phyloP scores from a whole-genome alignment of 225 moss, liverwort and hornwort species.

The Pseudisothecium myosuroides region DNA sequence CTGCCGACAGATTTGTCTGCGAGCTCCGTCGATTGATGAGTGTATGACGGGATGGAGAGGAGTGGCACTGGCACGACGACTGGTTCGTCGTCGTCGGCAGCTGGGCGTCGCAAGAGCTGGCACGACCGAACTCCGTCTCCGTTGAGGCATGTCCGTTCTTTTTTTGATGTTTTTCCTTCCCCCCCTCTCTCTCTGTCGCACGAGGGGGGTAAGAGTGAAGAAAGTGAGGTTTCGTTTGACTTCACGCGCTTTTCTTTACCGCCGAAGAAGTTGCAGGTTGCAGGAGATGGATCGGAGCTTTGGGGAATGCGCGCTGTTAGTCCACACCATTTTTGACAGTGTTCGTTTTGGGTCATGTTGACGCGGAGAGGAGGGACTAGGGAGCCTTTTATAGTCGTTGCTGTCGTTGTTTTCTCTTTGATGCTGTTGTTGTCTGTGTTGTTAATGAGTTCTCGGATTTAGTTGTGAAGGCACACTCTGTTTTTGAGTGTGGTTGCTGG shows the following conservation, averaged over 20 bases:
- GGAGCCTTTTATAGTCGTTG: neutral
- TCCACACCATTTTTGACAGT: neutral
- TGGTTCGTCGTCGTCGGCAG: neutral
- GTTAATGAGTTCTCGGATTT: neutral
- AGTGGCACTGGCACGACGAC: neutral
- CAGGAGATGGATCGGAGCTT: neutral
- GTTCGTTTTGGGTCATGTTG: neutral
- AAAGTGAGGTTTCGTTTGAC: neutral
- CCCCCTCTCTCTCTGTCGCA: neutral
- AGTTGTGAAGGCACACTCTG: neutral
- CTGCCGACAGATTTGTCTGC: neutral
- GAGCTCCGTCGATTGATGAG: neutral
- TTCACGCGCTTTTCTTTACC: neutral
- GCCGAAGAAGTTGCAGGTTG: neutral
- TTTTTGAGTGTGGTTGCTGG: neutral
- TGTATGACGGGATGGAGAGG: neutral
- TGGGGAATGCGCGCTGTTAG: neutral
- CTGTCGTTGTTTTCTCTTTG: neutral
- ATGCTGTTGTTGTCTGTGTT: neutral
- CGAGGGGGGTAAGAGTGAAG: neutral
- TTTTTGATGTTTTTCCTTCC: neutral
- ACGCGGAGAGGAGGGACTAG: neutral
- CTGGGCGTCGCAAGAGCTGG: neutral
- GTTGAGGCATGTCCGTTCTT: neutral
- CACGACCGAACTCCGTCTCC: neutral